Evolutionary conservation across 1,139 yeast species (phyloP), one percentile per base, ranked within the genome.

Genomic region (Saccharomycopsis hybrid): DNA sequence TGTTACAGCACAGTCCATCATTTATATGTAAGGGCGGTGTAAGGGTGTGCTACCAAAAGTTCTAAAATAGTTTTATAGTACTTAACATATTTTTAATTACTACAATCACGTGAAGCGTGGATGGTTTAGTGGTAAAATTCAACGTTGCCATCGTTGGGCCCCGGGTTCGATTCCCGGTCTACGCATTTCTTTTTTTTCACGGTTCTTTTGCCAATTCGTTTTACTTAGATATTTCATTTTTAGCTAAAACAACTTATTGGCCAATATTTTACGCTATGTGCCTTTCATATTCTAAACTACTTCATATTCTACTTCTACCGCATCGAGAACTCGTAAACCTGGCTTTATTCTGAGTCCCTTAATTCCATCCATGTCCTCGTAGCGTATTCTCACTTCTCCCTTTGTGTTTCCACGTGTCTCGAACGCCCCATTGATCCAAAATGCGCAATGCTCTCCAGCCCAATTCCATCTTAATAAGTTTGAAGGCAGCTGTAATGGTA

Each of bases 341-440:
- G 51, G 51, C 38, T 44, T 49, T 8, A 49, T 30, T 4, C 28
- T 29, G 25, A 46, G 40, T 11, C 54, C 54, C 18, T 29, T 35
- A 13, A 38, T 32, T 5, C 54, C 50, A 39, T 52, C 54, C 13
- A 36, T 40, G 5, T 46, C 48, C 2, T 47, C 44, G 30, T 46
- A 49, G 5, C 37, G 33, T 9, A 48, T 25, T 5, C 28, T 25
- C 4, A 50, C n/a, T 24, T 11, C 49, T 1, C 56, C 54, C 43
- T 62, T 64, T 24, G 62, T 58, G 37, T 56, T 57, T n/a, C 72
- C 11, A 13, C 5, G 4, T 7, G 8, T 28, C 24, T 25, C 13
- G 27, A 29, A 28, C 30, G 36, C 37, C 8, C 43, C 24, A n/a
- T 31, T 42, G 44, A 13, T 33, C 8, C n/a, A n/a, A n/a, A n/a